These are phyloP conservation scores for Suillus luteus DNA, from an alignment of 768 basidiomycete genomes.

Conservation along the genomic window DNA sequence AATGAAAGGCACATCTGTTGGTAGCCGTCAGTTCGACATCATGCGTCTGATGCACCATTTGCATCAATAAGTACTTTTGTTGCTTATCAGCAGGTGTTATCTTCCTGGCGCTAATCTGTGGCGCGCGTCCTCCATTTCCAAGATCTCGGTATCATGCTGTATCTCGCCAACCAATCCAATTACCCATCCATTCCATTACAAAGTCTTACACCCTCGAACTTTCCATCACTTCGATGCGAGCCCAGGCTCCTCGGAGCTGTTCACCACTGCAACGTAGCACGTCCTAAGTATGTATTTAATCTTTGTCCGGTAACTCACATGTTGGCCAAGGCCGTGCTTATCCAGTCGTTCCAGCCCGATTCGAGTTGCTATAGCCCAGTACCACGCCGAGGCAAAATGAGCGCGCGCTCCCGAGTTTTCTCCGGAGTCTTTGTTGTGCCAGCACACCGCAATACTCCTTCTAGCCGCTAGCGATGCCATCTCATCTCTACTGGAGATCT, in stretches of 20 bases:
- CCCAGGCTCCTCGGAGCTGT: background rate
- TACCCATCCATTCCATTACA: background rate
- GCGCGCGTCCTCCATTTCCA: background rate
- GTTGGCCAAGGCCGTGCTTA: background rate
- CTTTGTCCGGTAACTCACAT: background rate
- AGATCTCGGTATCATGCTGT: background rate
- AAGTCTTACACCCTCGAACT: conserved; percentile 1
- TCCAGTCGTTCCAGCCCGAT: background rate
- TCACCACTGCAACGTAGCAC: background rate
- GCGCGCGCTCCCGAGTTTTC: background rate
- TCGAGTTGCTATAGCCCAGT: background rate
- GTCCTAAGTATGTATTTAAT: background rate
- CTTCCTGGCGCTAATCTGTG: background rate
- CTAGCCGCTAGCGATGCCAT: background rate
- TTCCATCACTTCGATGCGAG: background rate
- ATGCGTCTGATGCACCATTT: background rate
- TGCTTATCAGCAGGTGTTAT: background rate
- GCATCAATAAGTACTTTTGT: background rate
- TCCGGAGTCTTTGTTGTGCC: background rate
- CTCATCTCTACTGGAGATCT: background rate
- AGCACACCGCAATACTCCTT: background rate
- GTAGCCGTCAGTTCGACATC: background rate
- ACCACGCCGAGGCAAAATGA: background rate
- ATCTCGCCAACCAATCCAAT: background rate
- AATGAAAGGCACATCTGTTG: background rate